Conservation (phyloP, 805 yeast genomes). For the Wickerhamiella domercqiae region DNA sequence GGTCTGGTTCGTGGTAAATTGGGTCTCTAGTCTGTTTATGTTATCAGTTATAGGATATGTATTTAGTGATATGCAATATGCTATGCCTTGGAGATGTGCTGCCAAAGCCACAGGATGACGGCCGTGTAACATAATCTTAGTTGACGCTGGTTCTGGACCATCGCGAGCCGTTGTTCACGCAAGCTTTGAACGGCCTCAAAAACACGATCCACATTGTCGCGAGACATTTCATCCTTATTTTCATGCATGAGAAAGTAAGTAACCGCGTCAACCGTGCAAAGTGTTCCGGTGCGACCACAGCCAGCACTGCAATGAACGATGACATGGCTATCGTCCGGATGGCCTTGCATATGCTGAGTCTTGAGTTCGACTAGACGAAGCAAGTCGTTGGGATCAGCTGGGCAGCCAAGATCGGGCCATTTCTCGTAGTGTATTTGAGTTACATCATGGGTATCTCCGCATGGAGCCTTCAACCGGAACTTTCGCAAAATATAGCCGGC, state of each 20-base stretch:
- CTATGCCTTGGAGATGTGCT: too few relatives aligned
- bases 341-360: slow-evolving; percentile 23
- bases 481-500: slow-evolving; percentile 26
- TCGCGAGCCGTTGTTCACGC: slow-evolving; percentile 60
- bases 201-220: slow-evolving; percentile 33
- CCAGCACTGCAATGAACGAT: slow-evolving; percentile 93
- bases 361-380: slow-evolving; percentile 39
- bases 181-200: slow-evolving; percentile 49
- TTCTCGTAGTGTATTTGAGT: slow-evolving; percentile 60
- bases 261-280: slow-evolving; percentile 31
- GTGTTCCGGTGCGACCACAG: slow-evolving; percentile 92
- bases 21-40: slow-evolving; percentile 10
- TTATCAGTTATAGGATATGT: too few relatives aligned
- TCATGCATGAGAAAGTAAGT: slow-evolving; percentile 29
- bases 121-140: slow-evolving; percentile 60
- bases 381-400: slow-evolving; percentile 45
- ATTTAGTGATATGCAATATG: too few relatives aligned
- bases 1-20: slow-evolving; percentile 15
- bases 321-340: slow-evolving; percentile 18
- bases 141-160: slow-evolving; percentile 74
- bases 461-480: slow-evolving; percentile 27
- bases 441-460: slow-evolving; percentile 29
- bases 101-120: slow-evolving; percentile 21
- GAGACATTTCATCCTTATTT: slow-evolving; percentile 1
- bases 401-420: slow-evolving; percentile 80